Evolutionary conservation across 768 basidiomycete species (phyloP), one percentile per base, ranked within the genome.

Genomic region (Hypsizygus marmoreus): DNA sequence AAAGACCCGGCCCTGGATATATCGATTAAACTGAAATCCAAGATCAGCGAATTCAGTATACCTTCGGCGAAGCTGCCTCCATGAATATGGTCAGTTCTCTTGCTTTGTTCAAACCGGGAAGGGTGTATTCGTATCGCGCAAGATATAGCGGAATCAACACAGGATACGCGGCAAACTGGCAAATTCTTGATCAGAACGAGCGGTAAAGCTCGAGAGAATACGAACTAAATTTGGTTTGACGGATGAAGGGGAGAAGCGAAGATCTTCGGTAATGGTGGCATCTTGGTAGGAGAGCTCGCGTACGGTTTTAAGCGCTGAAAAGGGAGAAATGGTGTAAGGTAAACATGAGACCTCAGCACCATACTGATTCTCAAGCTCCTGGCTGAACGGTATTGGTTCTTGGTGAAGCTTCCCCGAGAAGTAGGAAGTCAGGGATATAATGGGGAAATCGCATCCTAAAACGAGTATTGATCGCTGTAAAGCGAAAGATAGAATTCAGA

Each of bases 91-190:
- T 63, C 22, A 63, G 31, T 11, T 49, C 30, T 35, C 42, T 34
- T 33, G 46, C 12, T 20, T 42, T 31, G 4, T 32, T 33, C 9
- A 37, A 23, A 28, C 52, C 44, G 39, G 47, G 44, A 14, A 56
- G 45, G 5, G 47, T 34, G 6, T 62, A 53, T 39, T 72, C 54
- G 55, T 83, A 86, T 52, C 75, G 74, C 14, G 70, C 72, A 8
- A 86, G 64, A 61, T 86, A 87, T 4, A 84, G 57, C 4, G 84
- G 84, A n/a, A 86, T 60, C 16, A 86, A 70, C 24, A 86, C 66
- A 3, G 84, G 84, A 51, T 80, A 82, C 28, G 76, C 81, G 17
- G 82, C 74, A 14, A 78, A 66, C 83, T 83, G 53, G 14, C 1
- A 25, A 11, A n/a, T 16, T 33, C 7, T 28, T 19, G 25, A 41